phyloP scores from a whole-genome alignment of 495 filamentous ascomycete genomes.

The Tuber borchii region DNA sequence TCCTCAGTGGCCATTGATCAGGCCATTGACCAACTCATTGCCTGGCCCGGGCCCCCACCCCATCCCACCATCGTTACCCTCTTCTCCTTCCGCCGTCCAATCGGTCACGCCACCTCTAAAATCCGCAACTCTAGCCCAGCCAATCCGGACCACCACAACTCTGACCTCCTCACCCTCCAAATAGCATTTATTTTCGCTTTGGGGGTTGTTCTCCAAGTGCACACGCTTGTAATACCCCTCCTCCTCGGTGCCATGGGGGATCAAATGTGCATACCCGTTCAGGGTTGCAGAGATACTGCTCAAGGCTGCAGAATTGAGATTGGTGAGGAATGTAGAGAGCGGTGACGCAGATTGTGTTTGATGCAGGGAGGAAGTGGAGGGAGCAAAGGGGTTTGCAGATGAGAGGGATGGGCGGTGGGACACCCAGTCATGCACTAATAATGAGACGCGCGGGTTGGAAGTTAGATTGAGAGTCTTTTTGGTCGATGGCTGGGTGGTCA shows the following conservation, averaged over 20 bases:
- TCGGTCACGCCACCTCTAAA: constrained; percentile 61
- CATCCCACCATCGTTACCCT: constrained; percentile 27
- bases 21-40: background rate
- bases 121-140: constrained; percentile 56
- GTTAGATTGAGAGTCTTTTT: constrained; percentile 84
- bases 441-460: constrained; percentile 78
- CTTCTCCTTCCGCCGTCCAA: constrained; percentile 47
- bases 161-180: constrained; percentile 49
- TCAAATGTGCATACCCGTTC: constrained; percentile 69
- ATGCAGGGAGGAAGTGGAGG: constrained; percentile 46
- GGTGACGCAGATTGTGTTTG: constrained; percentile 54
- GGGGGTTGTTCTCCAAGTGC: constrained; percentile 78
- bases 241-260: constrained; percentile 65
- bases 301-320: constrained; percentile 80
- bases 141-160: constrained; percentile 57
- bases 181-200: constrained; percentile 38
- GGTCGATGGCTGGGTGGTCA: constrained; percentile 84
- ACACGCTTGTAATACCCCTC: constrained; percentile 71
- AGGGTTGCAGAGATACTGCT: constrained; percentile 91
- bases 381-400: constrained; percentile 49
- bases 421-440: constrained; percentile 98
- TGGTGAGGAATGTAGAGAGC: constrained; percentile 73
- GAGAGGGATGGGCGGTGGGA: constrained; percentile 79
- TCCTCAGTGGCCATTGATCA: background rate
- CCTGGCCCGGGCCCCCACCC: constrained; percentile 6